A percentile compares a stretch with the other conserved stretches of the same genome.
Conservation (phyloP, 257 asterid genomes). For the Lithospermum erythrorhizon region DNA sequence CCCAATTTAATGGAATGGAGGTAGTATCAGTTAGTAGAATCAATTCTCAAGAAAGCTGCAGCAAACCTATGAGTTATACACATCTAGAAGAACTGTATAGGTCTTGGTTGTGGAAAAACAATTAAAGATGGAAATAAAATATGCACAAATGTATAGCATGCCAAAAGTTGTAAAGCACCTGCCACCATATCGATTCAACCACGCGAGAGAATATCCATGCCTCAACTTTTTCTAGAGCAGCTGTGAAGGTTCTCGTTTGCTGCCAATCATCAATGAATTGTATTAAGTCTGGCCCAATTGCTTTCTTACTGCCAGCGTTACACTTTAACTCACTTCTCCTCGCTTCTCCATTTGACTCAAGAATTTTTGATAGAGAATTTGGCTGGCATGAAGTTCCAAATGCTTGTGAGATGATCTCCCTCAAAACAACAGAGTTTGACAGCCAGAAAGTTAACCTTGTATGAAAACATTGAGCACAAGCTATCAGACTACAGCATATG, state of each 20-base stretch:
- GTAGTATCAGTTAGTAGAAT: background rate
- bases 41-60: background rate
- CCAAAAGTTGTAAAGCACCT: slow-evolving; percentile 34
- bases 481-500: slow-evolving; percentile 11
- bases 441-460: slow-evolving; percentile 86
- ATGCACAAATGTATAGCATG: background rate
- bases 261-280: slow-evolving; percentile 84
- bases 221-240: slow-evolving; percentile 80
- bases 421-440: slow-evolving; percentile 74
- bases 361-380: slow-evolving; percentile 30
- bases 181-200: slow-evolving; percentile 99
- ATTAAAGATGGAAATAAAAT: background rate
- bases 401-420: slow-evolving; percentile 70
- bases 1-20: no score
- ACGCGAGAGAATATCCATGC: slow-evolving; percentile 91
- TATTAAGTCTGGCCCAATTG: slow-evolving; percentile 35
- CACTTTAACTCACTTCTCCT: slow-evolving; percentile 27
- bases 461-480: slow-evolving; percentile 14
- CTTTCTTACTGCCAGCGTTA: slow-evolving; percentile 30
- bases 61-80: no score
- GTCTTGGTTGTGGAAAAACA: background rate
- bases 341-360: slow-evolving; percentile 33
- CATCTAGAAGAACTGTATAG: no score
- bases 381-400: slow-evolving; percentile 70
- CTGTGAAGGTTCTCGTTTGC: slow-evolving; percentile 71